Evolutionary conservation across 2,329 filamentous ascomycete genomes (phyloP).

Genomic region (Cryphonectria parasitica): DNA sequence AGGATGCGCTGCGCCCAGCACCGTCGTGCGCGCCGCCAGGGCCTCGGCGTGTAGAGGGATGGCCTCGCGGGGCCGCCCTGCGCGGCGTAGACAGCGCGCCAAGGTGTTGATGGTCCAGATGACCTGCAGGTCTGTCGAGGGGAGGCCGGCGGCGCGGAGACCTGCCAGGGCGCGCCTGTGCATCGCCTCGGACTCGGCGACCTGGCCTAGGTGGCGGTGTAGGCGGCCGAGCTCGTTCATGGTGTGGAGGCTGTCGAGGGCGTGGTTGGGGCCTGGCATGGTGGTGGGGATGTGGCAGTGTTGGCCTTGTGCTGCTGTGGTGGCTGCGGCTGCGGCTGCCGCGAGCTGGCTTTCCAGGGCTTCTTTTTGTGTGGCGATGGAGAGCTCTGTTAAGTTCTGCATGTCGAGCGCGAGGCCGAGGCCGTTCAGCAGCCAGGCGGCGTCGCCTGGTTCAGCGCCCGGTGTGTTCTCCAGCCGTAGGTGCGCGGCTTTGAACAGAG

Average conservation of each 20-base stretch:
- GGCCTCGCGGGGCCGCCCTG: neutral
- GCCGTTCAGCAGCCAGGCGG: neutral
- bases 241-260: neutral
- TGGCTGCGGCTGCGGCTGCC: neutral
- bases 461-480: neutral
- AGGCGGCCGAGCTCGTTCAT: conserved; percentile 5
- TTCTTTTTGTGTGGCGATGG: neutral
- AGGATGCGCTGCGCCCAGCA: neutral
- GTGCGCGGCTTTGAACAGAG: neutral
- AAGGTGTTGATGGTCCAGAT: conserved; percentile 4
- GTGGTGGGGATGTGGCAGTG: neutral
- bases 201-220: neutral
- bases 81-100: neutral
- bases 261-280: neutral
- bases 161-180: neutral
- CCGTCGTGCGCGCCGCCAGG: neutral
- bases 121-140: neutral
- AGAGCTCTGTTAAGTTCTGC: neutral
- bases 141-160: neutral
- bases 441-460: neutral
- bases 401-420: neutral
- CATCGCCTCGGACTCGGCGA: neutral
- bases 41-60: neutral
- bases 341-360: neutral
- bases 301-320: neutral